These are phyloP conservation scores for Verbena officinalis DNA, from an alignment of 257 asterid species.

Conservation along the genomic window DNA sequence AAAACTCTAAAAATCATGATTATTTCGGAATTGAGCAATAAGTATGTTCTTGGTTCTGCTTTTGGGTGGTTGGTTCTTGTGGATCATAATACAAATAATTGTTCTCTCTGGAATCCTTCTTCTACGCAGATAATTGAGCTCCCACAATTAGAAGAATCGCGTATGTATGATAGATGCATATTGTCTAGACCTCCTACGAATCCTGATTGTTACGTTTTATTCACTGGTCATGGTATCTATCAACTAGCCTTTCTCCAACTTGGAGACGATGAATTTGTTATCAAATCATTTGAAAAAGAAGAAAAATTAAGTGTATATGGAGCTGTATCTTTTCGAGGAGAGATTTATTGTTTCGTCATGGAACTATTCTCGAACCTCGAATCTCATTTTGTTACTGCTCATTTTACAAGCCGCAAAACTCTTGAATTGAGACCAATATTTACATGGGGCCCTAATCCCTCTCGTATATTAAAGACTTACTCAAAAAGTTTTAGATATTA, in stretches of 20 bases:
- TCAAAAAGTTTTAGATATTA: too few relatives aligned
- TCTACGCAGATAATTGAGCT: neutral
- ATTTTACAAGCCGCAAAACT: neutral
- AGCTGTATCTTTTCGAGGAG: neutral
- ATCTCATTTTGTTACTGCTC: neutral
- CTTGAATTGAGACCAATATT: neutral
- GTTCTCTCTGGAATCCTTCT: slow-evolving; percentile 6
- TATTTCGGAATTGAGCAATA: neutral
- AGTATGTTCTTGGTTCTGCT: neutral
- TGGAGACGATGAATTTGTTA: neutral
- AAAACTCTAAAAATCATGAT: neutral
- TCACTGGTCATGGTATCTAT: neutral
- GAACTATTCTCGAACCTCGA: neutral
- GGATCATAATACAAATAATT: neutral
- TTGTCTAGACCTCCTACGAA: slow-evolving; percentile 6
- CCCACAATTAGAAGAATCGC: neutral
- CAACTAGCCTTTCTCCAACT: neutral
- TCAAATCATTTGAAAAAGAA: neutral
- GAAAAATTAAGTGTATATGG: neutral
- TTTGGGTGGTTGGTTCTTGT: slow-evolving; percentile 6
- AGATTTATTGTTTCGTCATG: too few relatives aligned
- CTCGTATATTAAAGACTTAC: neutral
- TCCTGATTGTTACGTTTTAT: neutral
- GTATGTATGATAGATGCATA: neutral
- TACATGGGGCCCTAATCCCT: neutral